These are phyloP conservation scores for Sphagnum tenellum DNA, from an alignment of 225 moss, liverwort and hornwort genomes.

Conservation along the genomic window DNA sequence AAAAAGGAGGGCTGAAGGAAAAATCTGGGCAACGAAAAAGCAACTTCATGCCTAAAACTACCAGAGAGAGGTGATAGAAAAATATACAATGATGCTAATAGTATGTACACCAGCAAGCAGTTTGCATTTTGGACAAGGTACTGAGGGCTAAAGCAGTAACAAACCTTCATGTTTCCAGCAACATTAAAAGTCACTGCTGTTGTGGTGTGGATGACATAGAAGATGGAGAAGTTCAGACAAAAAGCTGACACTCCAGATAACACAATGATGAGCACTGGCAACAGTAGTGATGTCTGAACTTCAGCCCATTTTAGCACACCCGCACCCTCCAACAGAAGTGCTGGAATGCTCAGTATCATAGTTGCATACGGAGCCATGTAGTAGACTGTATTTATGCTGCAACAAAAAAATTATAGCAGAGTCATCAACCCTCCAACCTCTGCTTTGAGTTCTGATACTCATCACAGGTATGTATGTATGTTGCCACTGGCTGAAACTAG, in stretches of 20 bases:
- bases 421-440: too few relatives aligned
- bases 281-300: constrained; percentile 15
- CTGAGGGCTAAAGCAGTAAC: neutral
- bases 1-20: too few relatives aligned
- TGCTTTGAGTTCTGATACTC: too few relatives aligned
- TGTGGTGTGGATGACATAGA: constrained; percentile 80
- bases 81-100: too few relatives aligned
- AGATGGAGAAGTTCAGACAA: constrained; percentile 76
- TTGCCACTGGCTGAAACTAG: too few relatives aligned
- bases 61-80: too few relatives aligned
- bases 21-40: too few relatives aligned
- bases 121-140: too few relatives aligned
- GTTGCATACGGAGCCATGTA: constrained; percentile 86
- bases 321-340: constrained; percentile 49
- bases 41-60: too few relatives aligned
- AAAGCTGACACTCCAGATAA: constrained; percentile 66
- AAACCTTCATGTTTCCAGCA: constrained; percentile 80
- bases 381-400: constrained; percentile 80
- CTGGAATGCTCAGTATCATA: constrained; percentile 63
- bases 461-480: too few relatives aligned
- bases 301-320: constrained; percentile 42
- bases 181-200: constrained; percentile 82
- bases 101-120: too few relatives aligned
- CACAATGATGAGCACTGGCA: constrained; percentile 50
- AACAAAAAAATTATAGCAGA: constrained; percentile 1